Evolutionary conservation across 2,329 filamentous ascomycete genomes (phyloP).

Genomic region (Cytospora piceae): DNA sequence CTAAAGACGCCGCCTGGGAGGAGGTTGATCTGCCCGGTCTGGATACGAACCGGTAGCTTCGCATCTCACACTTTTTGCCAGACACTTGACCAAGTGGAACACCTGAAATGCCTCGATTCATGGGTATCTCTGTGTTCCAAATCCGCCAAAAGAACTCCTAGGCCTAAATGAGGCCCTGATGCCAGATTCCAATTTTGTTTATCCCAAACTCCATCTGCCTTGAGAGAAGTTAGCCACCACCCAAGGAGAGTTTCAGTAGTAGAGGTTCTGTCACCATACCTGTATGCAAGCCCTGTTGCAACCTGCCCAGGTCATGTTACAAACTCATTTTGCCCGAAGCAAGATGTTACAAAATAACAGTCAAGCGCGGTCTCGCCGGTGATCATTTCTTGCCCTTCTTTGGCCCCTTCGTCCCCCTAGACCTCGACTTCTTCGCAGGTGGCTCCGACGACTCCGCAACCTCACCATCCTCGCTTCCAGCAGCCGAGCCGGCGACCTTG

Average conservation of each 20-base stretch:
- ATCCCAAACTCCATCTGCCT: background rate
- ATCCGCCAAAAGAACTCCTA: background rate
- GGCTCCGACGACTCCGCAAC: conserved; percentile 50
- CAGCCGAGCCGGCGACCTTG: conserved; percentile 28
- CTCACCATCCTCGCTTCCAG: conserved; percentile 29
- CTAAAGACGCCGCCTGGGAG: background rate
- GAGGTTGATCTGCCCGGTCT: background rate
- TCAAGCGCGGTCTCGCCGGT: background rate
- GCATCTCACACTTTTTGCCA: background rate
- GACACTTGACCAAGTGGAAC: background rate
- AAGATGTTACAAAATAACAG: background rate
- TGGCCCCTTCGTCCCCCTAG: conserved; percentile 38
- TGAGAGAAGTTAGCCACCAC: background rate
- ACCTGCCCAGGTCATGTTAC: background rate
- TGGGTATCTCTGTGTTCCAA: background rate
- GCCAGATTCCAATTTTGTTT: background rate
- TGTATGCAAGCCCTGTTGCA: background rate
- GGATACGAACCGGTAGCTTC: background rate
- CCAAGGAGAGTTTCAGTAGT: background rate
- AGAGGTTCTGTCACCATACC: background rate
- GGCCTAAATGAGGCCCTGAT: background rate
- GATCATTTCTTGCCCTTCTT: conserved; percentile 34
- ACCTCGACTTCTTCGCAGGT: conserved; percentile 55
- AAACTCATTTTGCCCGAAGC: background rate
- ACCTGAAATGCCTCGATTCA: background rate